Evolutionary conservation across 2,329 filamentous ascomycete species (phyloP).

Genomic region (Colletotrichum acutatum): DNA sequence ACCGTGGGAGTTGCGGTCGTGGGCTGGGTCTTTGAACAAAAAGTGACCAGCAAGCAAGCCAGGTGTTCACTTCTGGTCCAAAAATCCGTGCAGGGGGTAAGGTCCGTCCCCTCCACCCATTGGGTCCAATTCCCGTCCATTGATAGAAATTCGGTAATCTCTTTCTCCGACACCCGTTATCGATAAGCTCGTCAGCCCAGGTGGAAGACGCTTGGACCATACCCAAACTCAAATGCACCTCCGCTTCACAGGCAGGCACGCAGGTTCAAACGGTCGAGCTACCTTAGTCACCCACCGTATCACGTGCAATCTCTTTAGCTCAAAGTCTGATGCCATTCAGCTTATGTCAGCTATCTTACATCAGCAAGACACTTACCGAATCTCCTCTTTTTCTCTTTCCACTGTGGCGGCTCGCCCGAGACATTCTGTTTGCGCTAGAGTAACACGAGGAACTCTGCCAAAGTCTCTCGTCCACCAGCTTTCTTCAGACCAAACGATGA

Average conservation of each 20-base stretch:
- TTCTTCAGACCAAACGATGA: conserved; percentile 20
- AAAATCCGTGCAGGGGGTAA: conserved; percentile 31
- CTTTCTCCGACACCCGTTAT: conserved; percentile 36
- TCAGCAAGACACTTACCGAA: not conserved
- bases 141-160: conserved; percentile 8
- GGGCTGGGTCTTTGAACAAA: conserved; percentile 27
- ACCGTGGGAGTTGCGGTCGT: conserved; percentile 17
- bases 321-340: too few relatives aligned
- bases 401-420: conserved; percentile 29
- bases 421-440: conserved; percentile 30
- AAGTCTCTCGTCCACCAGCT: conserved; percentile 28
- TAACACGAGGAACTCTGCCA: conserved; percentile 23
- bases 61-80: conserved; percentile 37
- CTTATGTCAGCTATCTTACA: not conserved
- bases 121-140: not conserved
- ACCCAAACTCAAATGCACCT: not conserved
- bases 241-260: not conserved
- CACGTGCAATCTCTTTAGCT: not conserved
- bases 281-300: not conserved
- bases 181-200: conserved; percentile 14
- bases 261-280: not conserved
- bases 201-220: conserved; percentile 7
- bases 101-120: not conserved
- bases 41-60: conserved; percentile 35
- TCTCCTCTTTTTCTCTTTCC: conserved; percentile 2